These are phyloP conservation scores for Dacryopinax primogenitus DNA, from an alignment of 768 basidiomycete genomes.

Conservation along the genomic window DNA sequence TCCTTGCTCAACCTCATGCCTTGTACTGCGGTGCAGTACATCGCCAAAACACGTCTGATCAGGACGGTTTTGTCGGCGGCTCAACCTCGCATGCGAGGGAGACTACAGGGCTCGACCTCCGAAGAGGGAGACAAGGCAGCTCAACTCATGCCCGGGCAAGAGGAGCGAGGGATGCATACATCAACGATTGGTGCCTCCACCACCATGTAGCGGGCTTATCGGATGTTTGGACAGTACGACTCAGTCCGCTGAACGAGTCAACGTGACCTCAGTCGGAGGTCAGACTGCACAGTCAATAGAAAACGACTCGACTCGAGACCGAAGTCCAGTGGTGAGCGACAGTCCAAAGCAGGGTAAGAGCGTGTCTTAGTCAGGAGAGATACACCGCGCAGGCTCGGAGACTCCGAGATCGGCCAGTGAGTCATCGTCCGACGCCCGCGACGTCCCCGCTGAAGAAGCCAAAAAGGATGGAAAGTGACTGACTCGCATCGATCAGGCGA, in stretches of 20 bases:
- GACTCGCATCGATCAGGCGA: conserved; percentile 99
- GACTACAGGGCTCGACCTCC: conserved; percentile 3
- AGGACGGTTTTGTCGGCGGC: conserved; percentile 4
- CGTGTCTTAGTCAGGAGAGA: background rate
- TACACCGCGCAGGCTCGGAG: background rate
- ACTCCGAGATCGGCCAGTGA: background rate
- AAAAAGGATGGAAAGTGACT: conserved; percentile 47
- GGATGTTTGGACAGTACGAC: background rate
- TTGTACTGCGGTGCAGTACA: background rate
- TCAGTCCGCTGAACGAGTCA: background rate
- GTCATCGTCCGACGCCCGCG: conserved; percentile 5
- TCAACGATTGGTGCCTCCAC: background rate
- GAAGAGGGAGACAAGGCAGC: conserved; percentile 7
- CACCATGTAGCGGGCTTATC: background rate
- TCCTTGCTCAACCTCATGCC: background rate
- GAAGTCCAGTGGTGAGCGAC: background rate
- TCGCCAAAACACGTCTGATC: conserved; percentile 1
- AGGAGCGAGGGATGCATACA: conserved; percentile 7
- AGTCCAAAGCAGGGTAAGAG: background rate
- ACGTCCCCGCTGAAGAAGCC: conserved; percentile 15
- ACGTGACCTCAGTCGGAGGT: background rate
- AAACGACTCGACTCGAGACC: background rate
- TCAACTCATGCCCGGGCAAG: background rate
- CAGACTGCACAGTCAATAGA: background rate
- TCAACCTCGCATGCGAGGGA: background rate